Conservation (phyloP, 768 basidiomycete genomes). For the Serendipita sp. region DNA sequence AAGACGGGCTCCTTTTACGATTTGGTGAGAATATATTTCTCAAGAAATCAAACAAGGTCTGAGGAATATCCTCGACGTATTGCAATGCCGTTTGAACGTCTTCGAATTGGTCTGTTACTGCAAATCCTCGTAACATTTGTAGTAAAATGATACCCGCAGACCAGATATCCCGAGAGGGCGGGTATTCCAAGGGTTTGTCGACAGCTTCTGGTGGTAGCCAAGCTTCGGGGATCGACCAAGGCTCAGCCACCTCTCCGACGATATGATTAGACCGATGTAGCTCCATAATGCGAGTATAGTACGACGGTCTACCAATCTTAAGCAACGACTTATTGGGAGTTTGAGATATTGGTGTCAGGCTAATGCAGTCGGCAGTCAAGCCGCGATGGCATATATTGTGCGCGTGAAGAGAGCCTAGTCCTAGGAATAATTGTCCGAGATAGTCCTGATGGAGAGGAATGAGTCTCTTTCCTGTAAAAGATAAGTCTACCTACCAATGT, state of each 20-base stretch:
- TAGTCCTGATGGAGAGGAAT: conserved; percentile 39
- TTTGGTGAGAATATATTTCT: neutral
- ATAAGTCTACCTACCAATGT: conserved; percentile 33
- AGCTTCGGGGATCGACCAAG: neutral
- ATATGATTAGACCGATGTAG: conserved; percentile 77
- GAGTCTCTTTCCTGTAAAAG: neutral
- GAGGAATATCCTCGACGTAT: conserved; percentile 6
- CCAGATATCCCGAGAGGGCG: conserved; percentile 67
- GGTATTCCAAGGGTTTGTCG: conserved; percentile 63
- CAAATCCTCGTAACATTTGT: conserved; percentile 72
- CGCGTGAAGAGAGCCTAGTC: conserved; percentile 48
- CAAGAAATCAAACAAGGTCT: neutral
- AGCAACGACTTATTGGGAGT: conserved; percentile 41
- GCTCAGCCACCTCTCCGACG: conserved; percentile 10
- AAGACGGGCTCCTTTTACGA: neutral
- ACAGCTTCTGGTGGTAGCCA: conserved; percentile 63
- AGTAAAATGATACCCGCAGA: conserved; percentile 59
- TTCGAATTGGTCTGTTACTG: conserved; percentile 33
- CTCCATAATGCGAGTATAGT: conserved; percentile 56
- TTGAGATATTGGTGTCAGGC: conserved; percentile 36
- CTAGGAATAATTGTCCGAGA: conserved; percentile 52
- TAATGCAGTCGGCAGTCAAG: conserved; percentile 42
- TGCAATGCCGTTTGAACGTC: conserved; percentile 17
- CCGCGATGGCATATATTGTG: conserved; percentile 56
- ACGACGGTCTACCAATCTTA: conserved; percentile 60